Base-by-base conservation (phyloP, 2,329 filamentous ascomycete genomes). In the Teratosphaeria gauchensis region DNA sequence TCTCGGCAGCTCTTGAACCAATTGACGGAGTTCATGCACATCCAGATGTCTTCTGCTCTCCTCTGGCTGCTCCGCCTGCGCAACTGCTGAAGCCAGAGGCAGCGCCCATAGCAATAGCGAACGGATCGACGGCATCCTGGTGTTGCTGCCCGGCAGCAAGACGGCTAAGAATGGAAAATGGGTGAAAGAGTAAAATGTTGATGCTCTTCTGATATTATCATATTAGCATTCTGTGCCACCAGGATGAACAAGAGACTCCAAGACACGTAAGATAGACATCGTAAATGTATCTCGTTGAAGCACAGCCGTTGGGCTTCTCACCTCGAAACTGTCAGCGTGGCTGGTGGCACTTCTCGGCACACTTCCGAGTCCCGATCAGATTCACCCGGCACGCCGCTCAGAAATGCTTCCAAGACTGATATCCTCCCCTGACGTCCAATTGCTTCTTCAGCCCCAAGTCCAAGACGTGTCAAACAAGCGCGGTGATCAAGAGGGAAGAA, bases 1-100 rank as follows among this genome's bases (percentile, higher is more conserved):
- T 57, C 80, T 79, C 24, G 85, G 82, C 58, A 86, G 74, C 28
- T 77, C 77, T 61, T 80, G 76, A 57, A 86, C 73, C 57, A 85
- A 71, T 59, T 82, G 78, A 63, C 80, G 77, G 73, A 86, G 82
- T 19, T 72, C 73, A 54, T 56, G 51, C 38, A 65, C 51, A 21
- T 61, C 61, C 19, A 54, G 58, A 1, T 62, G 51, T 21, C 65
- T 66, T 51, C 68, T 66, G 57, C 59, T 69, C 65, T 30, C 65
- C 60, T 57, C 62, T 48, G 56, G 55, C 57, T 59, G 52, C 51
- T 16, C 35, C 35, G 35, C 11, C 35, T 64, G 54, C 55, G 65
- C 51, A 66, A 61, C 61, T 51, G 72, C 67, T 58, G 71, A 71
- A 31, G 72, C 67, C 54, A 77, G 61, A 19, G 75, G 72, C 54